Base-by-base conservation (phyloP, 1,284 basidiomycete species). In the Tilletia setariae region DNA sequence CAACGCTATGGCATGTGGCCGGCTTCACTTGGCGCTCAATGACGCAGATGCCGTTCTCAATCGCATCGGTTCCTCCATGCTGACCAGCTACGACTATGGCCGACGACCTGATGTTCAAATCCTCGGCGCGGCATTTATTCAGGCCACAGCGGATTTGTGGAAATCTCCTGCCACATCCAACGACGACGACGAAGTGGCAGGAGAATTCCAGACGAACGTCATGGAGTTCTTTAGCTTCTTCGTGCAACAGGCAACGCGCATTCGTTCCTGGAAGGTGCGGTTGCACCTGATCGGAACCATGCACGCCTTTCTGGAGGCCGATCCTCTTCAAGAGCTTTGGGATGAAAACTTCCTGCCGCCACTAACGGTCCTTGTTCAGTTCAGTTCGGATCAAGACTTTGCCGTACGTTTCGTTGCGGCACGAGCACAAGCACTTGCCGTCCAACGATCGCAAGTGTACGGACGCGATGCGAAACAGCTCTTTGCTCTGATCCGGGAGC, bases 391-490 rank as follows among this genome's bases (percentile, higher is more conserved):
- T 81, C 81, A 84, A 56, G 94, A 98, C 80, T 88, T 91, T n/a
- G 88, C 93, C 28, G 89, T 96, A 42, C 89, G 94, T 6, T 90
- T 93, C 74, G 89, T 91, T 25, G 87, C 87, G 0, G 89, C 91
- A 1, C 84, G 87, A 2, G 85, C 88, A 6, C 88, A 87, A 35
- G 88, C 91, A 1, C 84, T 85, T 2, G 81, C 92, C 23, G 89
- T 82, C 66, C 73, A 77, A 1, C 49, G 70, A 11, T 62, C 68
- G 9, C 47, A 68, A n/a, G 21, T 49, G 21, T 68, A 70, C 21
- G 68, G 68, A 19, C 30, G 66, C 3, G 61, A 68, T 9, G 56
- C 68, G 15, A 62, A 72, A 2, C 30, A 56, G 13, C 70, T 82
- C 6, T 75, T 76, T 66, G 63, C 53, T 40, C 56, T 63, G 16